Percentiles rank a stretch among this genome's conserved stretches.
phyloP scores from a whole-genome alignment of 257 asterid species.

The Plantago ovata region DNA sequence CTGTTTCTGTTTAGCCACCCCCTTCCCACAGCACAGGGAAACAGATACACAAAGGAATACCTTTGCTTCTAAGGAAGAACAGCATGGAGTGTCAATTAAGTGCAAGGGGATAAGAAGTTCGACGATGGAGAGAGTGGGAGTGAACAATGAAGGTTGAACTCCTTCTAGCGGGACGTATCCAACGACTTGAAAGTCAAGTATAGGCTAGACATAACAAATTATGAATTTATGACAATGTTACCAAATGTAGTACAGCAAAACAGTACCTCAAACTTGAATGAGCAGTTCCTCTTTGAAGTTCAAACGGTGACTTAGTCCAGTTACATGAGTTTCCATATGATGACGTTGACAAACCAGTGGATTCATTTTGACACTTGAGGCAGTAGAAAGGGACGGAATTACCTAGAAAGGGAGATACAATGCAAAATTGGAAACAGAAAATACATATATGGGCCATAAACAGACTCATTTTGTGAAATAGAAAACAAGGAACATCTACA shows the following conservation, averaged over 20 bases:
- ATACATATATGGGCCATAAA: too few species aligned
- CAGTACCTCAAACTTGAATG: conserved; percentile 56
- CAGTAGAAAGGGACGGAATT: conserved; percentile 41
- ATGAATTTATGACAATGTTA: conserved; percentile 7
- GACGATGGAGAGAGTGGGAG: conserved; percentile 10
- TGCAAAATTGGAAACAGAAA: conserved; percentile 14
- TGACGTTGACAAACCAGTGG: conserved; percentile 56
- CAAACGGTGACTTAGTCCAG: conserved; percentile 39
- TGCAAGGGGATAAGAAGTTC: background rate
- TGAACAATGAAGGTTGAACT: background rate
- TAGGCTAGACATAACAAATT: too few species aligned
- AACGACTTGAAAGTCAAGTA: too few species aligned
- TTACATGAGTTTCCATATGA: conserved; percentile 27
- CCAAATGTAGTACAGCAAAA: conserved; percentile 19
- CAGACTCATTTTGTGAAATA: too few species aligned
- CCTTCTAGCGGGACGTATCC: too few species aligned
- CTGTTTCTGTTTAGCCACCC: too few species aligned
- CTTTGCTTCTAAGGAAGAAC: too few species aligned
- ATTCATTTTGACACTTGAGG: conserved; percentile 43
- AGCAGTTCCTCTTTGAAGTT: conserved; percentile 42
- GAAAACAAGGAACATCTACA: conserved; percentile 6
- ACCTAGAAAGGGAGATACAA: conserved; percentile 16
- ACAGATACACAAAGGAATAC: too few species aligned
- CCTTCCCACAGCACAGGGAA: too few species aligned
- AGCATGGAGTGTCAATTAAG: too few species aligned